These are phyloP conservation scores for Hyphopichia buzzinii DNA, from an alignment of 1,139 yeast species.

Conservation along the genomic window DNA sequence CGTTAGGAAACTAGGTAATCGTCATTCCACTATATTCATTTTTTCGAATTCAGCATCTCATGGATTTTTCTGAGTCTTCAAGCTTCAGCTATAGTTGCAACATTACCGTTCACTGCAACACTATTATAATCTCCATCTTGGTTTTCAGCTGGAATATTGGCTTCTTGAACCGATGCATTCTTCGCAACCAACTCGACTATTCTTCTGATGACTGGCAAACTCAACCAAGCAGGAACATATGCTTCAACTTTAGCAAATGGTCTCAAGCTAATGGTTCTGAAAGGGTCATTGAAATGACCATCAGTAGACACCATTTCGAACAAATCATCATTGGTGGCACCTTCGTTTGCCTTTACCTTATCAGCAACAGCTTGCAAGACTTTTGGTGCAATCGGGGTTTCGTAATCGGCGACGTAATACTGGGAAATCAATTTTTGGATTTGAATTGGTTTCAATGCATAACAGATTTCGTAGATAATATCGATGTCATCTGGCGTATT, in stretches of 20 bases:
- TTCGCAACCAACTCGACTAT: conserved; percentile 88
- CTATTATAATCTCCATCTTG: conserved; percentile 8
- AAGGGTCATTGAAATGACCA: conserved; percentile 86
- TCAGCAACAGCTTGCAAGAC: conserved; percentile 83
- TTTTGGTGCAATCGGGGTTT: conserved; percentile 85
- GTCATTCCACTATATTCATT: not conserved
- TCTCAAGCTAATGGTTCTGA: conserved; percentile 81
- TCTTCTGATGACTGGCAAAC: conserved; percentile 83
- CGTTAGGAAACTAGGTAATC: not conserved
- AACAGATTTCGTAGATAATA: conserved; percentile 91
- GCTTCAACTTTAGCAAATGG: conserved; percentile 91
- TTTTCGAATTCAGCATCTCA: not conserved
- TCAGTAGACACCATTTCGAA: conserved; percentile 68
- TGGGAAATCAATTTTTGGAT: conserved; percentile 88
- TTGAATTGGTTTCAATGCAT: conserved; percentile 90
- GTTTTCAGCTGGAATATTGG: conserved; percentile 10
- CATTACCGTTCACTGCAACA: conserved; percentile 7
- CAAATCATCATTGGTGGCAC: conserved; percentile 59
- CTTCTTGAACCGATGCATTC: conserved; percentile 57
- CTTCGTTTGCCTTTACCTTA: conserved; percentile 67
- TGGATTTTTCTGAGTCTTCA: not conserved
- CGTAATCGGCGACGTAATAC: conserved; percentile 92
- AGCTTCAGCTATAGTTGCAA: conserved; percentile 8
- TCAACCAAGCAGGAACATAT: conserved; percentile 93
- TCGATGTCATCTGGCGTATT: conserved; percentile 88